These are phyloP conservation scores for Schwanniomyces pseudopolymorphus DNA, from an alignment of 805 yeast species.

Conservation along the genomic window DNA sequence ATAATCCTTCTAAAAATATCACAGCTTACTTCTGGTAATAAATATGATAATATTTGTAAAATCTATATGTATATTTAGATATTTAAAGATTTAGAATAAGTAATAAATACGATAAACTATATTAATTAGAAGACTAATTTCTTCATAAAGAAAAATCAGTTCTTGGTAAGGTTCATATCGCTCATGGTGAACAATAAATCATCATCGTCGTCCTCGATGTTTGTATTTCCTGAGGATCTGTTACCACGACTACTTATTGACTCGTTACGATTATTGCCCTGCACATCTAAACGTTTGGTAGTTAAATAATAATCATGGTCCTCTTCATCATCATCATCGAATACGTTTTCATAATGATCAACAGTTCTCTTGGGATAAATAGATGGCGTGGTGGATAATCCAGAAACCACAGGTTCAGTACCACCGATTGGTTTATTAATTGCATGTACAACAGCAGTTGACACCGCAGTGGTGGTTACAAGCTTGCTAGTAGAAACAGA, in stretches of 20 bases:
- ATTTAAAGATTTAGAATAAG: neutral
- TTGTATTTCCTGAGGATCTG: slow-evolving; percentile 4
- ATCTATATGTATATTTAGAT: neutral
- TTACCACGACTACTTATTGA: slow-evolving; percentile 1
- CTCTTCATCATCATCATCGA: slow-evolving; percentile 44
- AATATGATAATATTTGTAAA: neutral
- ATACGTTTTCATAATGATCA: slow-evolving; percentile 38
- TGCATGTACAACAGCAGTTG: slow-evolving; percentile 22
- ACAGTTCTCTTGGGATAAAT: slow-evolving; percentile 17
- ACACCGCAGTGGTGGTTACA: slow-evolving; percentile 21
- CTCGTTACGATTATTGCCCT: slow-evolving; percentile 1
- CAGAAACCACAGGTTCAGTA: slow-evolving; percentile 11
- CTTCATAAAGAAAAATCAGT: slow-evolving; percentile 5
- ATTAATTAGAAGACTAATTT: neutral
- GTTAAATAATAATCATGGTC: slow-evolving; percentile 9
- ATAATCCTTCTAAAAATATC: no score
- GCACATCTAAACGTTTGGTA: neutral
- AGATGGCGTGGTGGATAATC: slow-evolving; percentile 38
- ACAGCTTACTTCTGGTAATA: no score
- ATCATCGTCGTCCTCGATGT: slow-evolving; percentile 46
- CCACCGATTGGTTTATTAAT: slow-evolving; percentile 8
- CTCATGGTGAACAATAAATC: slow-evolving; percentile 72
- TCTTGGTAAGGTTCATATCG: slow-evolving; percentile 56
- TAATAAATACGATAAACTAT: neutral
- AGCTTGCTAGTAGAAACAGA: slow-evolving; percentile 14